These are phyloP conservation scores for Solanum stenotomum DNA, from an alignment of 257 asterid genomes.

Conservation along the genomic window DNA sequence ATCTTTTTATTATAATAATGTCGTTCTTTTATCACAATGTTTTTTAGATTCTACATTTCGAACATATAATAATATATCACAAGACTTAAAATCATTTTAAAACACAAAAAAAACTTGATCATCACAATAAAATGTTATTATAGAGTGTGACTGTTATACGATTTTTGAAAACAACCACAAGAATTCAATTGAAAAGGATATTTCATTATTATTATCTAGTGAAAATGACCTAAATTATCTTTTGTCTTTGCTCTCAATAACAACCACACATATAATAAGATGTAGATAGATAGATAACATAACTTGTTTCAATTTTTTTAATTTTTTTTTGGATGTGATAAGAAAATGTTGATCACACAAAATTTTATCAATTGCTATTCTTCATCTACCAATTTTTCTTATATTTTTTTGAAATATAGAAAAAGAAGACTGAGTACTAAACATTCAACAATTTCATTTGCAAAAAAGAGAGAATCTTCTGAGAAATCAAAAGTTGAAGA, in stretches of 20 bases:
- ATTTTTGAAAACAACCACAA: neutral
- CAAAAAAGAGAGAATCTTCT: constrained; percentile 32
- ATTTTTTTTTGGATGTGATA: neutral
- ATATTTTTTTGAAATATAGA: constrained; percentile 8
- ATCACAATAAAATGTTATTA: neutral
- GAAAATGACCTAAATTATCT: neutral
- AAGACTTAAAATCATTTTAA: no score
- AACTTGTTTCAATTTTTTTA: neutral
- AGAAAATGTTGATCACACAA: constrained; percentile 21
- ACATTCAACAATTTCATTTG: constrained; percentile 4
- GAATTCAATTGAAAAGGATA: neutral
- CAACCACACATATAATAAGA: neutral
- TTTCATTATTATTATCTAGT: neutral
- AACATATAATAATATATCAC: neutral
- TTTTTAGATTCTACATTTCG: neutral
- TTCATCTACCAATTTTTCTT: neutral
- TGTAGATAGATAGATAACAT: neutral
- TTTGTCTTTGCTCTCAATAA: neutral
- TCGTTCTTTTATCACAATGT: neutral
- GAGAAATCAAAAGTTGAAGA: constrained; percentile 18
- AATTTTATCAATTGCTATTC: constrained; percentile 2
- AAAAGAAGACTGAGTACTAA: neutral
- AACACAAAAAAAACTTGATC: neutral
- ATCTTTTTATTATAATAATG: no score
- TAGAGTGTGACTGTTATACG: neutral